A percentile compares a stretch with the other conserved stretches of the same genome.
Conservation (phyloP, 2,329 filamentous ascomycete genomes). For the Talaromyces sp. region DNA sequence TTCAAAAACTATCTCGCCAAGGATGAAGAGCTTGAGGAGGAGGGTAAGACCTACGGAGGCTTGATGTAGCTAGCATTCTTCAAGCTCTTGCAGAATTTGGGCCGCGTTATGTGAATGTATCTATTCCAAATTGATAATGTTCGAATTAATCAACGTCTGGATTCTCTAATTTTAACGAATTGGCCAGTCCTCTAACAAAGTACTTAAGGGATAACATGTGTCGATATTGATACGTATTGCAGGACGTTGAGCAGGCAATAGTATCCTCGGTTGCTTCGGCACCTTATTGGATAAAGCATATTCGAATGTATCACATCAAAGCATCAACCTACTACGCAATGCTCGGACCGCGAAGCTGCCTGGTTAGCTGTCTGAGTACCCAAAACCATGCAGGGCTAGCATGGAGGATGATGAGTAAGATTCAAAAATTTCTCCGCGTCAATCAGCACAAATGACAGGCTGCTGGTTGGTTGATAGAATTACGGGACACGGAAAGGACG, state of each 20-base stretch:
- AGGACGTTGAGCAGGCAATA: too few species aligned
- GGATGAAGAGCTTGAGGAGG: conserved; percentile 12
- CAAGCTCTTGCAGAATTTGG: not conserved
- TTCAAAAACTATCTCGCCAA: conserved; percentile 7
- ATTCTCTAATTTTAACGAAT: too few species aligned
- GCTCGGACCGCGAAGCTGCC: not conserved
- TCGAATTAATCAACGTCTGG: not conserved
- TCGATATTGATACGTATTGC: too few species aligned
- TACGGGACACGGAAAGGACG: not conserved
- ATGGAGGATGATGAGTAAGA: not conserved
- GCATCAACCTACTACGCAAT: not conserved
- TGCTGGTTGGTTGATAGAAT: not conserved
- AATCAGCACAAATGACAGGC: not conserved
- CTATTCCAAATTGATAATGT: not conserved
- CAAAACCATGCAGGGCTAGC: not conserved
- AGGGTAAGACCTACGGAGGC: conserved; percentile 7
- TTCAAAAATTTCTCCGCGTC: not conserved
- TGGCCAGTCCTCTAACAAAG: too few species aligned
- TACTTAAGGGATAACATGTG: too few species aligned
- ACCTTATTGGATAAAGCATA: not conserved
- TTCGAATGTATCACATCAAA: not conserved
- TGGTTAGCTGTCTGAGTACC: not conserved
- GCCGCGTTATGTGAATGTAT: not conserved
- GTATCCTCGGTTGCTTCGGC: not conserved
- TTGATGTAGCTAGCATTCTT: not conserved